Evolutionary conservation across 805 yeast genomes (phyloP).

Genomic region (Starmera amethionina): DNA sequence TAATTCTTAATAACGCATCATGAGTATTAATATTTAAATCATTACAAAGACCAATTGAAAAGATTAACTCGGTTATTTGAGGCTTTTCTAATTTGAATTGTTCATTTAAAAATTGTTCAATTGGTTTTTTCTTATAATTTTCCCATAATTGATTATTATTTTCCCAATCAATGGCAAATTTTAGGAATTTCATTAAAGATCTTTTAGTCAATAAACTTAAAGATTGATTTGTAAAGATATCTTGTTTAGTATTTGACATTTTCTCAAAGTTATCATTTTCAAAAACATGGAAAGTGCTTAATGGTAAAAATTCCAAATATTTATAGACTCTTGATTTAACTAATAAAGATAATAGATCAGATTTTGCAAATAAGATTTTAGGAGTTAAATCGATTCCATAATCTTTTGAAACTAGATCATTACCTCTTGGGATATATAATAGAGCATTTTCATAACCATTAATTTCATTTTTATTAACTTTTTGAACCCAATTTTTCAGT

Average conservation of each 20-base stretch:
- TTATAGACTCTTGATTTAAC: conserved; percentile 81
- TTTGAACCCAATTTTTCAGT: conserved; percentile 69
- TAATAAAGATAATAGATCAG: conserved; percentile 73
- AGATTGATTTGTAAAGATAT: conserved; percentile 83
- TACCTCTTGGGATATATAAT: conserved; percentile 63
- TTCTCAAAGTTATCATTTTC: conserved; percentile 88
- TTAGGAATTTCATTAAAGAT: conserved; percentile 81
- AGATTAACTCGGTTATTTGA: conserved; percentile 76
- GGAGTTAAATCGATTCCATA: conserved; percentile 88
- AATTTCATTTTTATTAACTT: conserved; percentile 38
- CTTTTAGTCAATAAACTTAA: conserved; percentile 70
- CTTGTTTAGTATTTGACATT: conserved; percentile 80
- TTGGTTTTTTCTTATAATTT: conserved; percentile 44
- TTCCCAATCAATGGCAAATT: conserved; percentile 73
- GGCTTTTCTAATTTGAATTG: conserved; percentile 63
- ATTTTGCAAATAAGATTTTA: conserved; percentile 76
- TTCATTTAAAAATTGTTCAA: conserved; percentile 47
- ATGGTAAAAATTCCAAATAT: conserved; percentile 85
- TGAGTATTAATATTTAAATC: conserved; percentile 52
- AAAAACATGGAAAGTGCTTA: conserved; percentile 85
- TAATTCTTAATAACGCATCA: conserved; percentile 70
- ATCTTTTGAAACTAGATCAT: conserved; percentile 43
- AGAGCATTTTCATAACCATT: conserved; percentile 57
- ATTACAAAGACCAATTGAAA: conserved; percentile 75
- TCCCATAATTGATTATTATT: conserved; percentile 45